These are phyloP conservation scores for Alternaria tenuissima DNA, from an alignment of 2,329 filamentous ascomycete species.

Conservation along the genomic window DNA sequence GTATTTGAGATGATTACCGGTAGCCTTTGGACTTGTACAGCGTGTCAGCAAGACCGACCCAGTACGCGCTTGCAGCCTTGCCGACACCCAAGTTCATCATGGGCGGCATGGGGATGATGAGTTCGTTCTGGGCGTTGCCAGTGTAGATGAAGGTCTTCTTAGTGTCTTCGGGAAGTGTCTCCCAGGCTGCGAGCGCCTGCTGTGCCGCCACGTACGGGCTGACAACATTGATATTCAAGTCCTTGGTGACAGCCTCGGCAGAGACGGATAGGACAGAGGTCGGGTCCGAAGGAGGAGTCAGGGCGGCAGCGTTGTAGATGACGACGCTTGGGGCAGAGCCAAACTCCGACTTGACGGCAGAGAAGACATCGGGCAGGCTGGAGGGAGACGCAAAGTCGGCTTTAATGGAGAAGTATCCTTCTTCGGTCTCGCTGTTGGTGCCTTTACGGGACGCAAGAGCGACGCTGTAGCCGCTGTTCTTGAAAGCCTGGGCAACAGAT, in stretches of 20 bases:
- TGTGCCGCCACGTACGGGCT: not conserved
- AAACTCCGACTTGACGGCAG: not conserved
- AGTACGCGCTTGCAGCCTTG: not conserved
- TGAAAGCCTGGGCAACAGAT: not conserved
- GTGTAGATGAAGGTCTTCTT: not conserved
- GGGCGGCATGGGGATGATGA: not conserved
- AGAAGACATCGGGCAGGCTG: not conserved
- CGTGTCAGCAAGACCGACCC: not conserved
- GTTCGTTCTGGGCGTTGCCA: not conserved
- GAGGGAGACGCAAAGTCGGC: not conserved
- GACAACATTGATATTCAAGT: not conserved
- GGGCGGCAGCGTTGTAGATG: not conserved
- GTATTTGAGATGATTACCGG: not conserved
- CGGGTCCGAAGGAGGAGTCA: not conserved
- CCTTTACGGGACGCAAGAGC: not conserved
- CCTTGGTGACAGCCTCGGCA: not conserved
- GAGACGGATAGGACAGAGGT: not conserved
- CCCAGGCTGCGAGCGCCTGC: not conserved
- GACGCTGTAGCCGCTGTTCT: not conserved
- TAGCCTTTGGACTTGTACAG: not conserved
- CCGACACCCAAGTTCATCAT: not conserved
- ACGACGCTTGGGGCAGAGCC: not conserved
- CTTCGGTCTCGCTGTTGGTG: not conserved
- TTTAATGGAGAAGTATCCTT: not conserved
- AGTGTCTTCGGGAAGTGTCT: not conserved